phyloP scores from a whole-genome alignment of 345 rosid genomes.

The Barbarea vulgaris region DNA sequence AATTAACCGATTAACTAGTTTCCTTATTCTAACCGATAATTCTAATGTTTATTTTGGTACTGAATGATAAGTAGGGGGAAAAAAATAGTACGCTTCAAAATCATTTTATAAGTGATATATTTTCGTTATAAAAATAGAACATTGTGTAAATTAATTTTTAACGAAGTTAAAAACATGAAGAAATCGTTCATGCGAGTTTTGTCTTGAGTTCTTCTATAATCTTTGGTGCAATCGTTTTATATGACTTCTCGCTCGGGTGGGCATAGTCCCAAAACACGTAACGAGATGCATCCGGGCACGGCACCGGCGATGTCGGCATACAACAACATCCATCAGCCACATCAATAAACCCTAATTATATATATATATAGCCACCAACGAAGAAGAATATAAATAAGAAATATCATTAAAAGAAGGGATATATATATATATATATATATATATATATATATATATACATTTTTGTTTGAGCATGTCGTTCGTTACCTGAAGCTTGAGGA shows the following conservation, averaged over 20 bases:
- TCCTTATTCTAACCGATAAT: too few relatives aligned
- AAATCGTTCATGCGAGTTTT: not conserved
- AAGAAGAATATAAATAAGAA: not conserved
- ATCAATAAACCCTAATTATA: conserved; percentile 22
- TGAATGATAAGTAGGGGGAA: not conserved
- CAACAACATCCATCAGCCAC: conserved; percentile 27
- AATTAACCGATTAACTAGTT: too few relatives aligned
- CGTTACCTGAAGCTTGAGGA: conserved; percentile 56
- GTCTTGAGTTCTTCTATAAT: conserved; percentile 6
- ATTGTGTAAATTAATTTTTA: not conserved
- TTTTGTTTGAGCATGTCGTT: not conserved
- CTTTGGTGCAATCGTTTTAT: conserved; percentile 25
- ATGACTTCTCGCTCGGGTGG: conserved; percentile 44
- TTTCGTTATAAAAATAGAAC: not conserved
- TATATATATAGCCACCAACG: not conserved
- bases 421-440: too few relatives aligned
- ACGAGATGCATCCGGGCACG: conserved; percentile 18
- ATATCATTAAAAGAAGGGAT: not conserved
- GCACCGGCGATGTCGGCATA: not conserved
- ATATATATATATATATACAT: not conserved
- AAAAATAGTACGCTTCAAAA: too few relatives aligned
- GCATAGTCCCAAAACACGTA: conserved; percentile 33
- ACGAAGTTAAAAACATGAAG: not conserved
- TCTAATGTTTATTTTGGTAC: not conserved
- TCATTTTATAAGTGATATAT: too few relatives aligned